Evolutionary conservation across 352 stramenopile species (phyloP).

Genomic region (Globisporangium nunn): DNA sequence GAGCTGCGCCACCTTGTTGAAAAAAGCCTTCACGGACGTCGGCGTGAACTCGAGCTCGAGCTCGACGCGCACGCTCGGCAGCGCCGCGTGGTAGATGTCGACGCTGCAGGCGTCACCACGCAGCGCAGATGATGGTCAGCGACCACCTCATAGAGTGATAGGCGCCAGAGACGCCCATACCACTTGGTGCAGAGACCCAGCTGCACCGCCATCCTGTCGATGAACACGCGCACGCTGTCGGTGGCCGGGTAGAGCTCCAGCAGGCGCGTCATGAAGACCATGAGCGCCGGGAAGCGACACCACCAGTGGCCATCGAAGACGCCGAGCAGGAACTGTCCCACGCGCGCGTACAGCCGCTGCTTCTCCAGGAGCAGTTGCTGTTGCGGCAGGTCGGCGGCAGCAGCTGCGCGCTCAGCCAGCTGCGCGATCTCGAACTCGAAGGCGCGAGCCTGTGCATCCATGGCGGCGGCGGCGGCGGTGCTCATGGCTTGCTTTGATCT

Average conservation of each 20-base stretch:
- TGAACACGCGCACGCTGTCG: conserved; percentile 68
- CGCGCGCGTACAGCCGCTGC: conserved; percentile 65
- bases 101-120: conserved; percentile 29
- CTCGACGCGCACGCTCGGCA: conserved; percentile 63
- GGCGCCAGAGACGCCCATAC: conserved; percentile 15
- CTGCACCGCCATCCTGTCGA: conserved; percentile 65
- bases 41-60: conserved; percentile 75
- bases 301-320: conserved; percentile 71
- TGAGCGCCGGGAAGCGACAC: conserved; percentile 71
- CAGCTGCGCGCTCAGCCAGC: conserved; percentile 9
- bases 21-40: conserved; percentile 66
- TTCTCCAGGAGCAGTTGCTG: conserved; percentile 36
- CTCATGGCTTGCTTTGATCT: background rate
- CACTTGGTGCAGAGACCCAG: conserved; percentile 57
- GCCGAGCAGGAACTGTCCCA: conserved; percentile 74
- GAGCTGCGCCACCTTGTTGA: conserved; percentile 64
- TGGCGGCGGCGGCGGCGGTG: background rate
- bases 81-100: conserved; percentile 76
- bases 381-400: conserved; percentile 2
- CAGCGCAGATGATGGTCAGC: background rate
- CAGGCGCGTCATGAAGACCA: conserved; percentile 86
- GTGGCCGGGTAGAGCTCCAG: conserved; percentile 66
- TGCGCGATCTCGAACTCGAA: conserved; percentile 36
- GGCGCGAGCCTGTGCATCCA: conserved; percentile 23
- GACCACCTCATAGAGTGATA: background rate